Conservation (phyloP, 1,284 basidiomycete species). For the Lentinula novae-zelandiae region DNA sequence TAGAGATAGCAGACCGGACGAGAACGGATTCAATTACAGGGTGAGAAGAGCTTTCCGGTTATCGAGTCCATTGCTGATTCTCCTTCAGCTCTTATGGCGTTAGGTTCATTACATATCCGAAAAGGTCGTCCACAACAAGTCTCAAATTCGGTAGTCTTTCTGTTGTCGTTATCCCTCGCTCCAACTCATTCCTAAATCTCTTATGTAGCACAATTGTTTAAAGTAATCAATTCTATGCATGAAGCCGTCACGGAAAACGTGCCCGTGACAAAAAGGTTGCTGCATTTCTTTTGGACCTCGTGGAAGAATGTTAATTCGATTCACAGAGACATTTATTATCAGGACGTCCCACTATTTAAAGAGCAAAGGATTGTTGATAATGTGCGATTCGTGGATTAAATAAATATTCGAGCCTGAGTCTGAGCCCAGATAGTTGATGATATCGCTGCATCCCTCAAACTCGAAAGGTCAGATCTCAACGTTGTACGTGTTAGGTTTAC, state of each 20-base stretch:
- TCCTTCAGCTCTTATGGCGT: slow-evolving; percentile 1
- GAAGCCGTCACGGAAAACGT: slow-evolving; percentile 15
- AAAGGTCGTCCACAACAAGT: slow-evolving; percentile 11
- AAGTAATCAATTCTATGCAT: slow-evolving; percentile 16
- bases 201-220: slow-evolving; percentile 15
- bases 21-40: slow-evolving; percentile 2
- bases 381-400: slow-evolving; percentile 34
- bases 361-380: slow-evolving; percentile 72
- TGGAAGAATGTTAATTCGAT: not conserved
- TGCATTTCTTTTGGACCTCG: slow-evolving; percentile 15
- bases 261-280: slow-evolving; percentile 17
- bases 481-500: slow-evolving; percentile 48
- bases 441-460: slow-evolving; percentile 74
- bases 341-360: slow-evolving; percentile 74
- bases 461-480: slow-evolving; percentile 74
- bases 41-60: not conserved
- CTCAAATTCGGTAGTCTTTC: slow-evolving; percentile 12
- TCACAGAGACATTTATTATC: slow-evolving; percentile 82
- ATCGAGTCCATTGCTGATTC: not conserved
- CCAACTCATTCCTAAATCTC: not conserved
- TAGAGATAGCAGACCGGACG: slow-evolving; percentile 14
- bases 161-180: not conserved
- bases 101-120: slow-evolving; percentile 13
- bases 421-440: slow-evolving; percentile 79
- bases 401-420: not conserved